Conservation (phyloP, 371 early-diverging fungal species). For the Smittium mucronatum region DNA sequence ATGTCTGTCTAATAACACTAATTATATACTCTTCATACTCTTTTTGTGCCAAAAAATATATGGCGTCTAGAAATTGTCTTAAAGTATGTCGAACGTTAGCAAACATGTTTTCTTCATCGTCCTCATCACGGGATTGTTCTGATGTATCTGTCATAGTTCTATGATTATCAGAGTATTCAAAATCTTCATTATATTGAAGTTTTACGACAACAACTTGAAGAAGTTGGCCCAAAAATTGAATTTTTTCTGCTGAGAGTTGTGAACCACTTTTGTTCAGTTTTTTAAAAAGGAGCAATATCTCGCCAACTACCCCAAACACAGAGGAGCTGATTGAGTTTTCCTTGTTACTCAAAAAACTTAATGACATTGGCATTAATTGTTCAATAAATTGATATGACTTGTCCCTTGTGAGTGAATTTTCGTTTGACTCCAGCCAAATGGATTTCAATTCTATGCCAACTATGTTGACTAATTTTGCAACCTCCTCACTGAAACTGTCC, state of each 20-base stretch:
- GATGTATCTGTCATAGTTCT: constrained; percentile 26
- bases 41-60: constrained; percentile 22
- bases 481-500: constrained; percentile 61
- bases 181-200: constrained; percentile 77
- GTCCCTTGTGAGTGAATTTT: constrained; percentile 23
- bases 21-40: constrained; percentile 27
- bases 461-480: constrained; percentile 68
- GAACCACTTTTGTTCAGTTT: constrained; percentile 48
- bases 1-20: constrained; percentile 21
- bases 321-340: constrained; percentile 67
- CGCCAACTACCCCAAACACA: constrained; percentile 58
- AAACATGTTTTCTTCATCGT: constrained; percentile 69
- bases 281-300: constrained; percentile 50
- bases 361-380: constrained; percentile 47
- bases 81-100: constrained; percentile 52
- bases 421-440: constrained; percentile 48
- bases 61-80: constrained; percentile 30
- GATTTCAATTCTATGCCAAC: constrained; percentile 69
- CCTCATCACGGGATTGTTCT: constrained; percentile 60
- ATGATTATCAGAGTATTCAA: constrained; percentile 21
- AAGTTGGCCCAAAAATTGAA: constrained; percentile 50
- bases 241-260: constrained; percentile 47
- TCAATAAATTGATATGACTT: constrained; percentile 43
- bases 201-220: constrained; percentile 64
- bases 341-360: constrained; percentile 61